Evolutionary conservation across 208 protist genomes (phyloP).

Genomic region (Porcisia hertigi): DNA sequence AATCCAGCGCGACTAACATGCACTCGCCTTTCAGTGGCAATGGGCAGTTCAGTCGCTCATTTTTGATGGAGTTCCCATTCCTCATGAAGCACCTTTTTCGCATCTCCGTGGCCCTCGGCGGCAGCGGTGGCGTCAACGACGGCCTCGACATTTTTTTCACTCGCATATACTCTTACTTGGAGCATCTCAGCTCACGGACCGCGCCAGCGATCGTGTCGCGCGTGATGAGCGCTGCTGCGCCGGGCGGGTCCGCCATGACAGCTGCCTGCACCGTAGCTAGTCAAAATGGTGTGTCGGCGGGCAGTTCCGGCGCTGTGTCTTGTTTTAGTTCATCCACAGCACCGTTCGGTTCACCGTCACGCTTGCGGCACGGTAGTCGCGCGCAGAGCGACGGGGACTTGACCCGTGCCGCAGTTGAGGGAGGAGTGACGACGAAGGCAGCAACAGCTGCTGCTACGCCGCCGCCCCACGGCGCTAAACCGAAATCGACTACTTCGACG

Average conservation of each 20-base stretch:
- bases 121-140: slow-evolving; percentile 56
- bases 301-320: neutral
- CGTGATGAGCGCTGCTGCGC: slow-evolving; percentile 22
- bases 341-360: slow-evolving; percentile 7
- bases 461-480: neutral
- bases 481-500: neutral
- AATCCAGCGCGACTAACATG: slow-evolving; percentile 14
- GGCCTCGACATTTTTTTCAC: slow-evolving; percentile 79
- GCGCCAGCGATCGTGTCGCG: slow-evolving; percentile 33
- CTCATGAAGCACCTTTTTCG: slow-evolving; percentile 70
- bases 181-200: slow-evolving; percentile 53
- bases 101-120: slow-evolving; percentile 42
- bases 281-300: neutral
- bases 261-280: neutral
- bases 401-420: neutral
- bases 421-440: neutral
- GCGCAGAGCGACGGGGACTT: slow-evolving; percentile 17
- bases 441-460: no score
- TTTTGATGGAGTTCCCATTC: slow-evolving; percentile 75
- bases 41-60: slow-evolving; percentile 65
- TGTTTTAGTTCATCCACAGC: neutral
- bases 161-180: slow-evolving; percentile 66
- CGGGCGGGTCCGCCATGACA: neutral
- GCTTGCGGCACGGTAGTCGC: slow-evolving; percentile 18
- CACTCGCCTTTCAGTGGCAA: slow-evolving; percentile 53